These are phyloP conservation scores for Candida freyschussii DNA, from an alignment of 1,139 yeast genomes.

Conservation along the genomic window DNA sequence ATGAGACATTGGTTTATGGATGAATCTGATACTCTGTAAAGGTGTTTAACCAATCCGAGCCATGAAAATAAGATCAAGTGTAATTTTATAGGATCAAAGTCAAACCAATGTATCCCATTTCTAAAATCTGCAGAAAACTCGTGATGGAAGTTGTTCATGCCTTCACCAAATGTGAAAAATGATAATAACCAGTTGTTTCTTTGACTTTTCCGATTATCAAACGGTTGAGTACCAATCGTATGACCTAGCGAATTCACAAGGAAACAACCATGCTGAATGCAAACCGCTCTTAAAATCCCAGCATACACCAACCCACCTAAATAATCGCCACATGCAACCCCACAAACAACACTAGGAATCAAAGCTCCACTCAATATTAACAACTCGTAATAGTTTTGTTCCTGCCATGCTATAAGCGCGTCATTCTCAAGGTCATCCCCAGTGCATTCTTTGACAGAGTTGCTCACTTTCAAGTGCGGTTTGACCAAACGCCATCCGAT, in stretches of 20 bases:
- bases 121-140: conserved; percentile 70
- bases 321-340: conserved; percentile 41
- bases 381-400: conserved; percentile 40
- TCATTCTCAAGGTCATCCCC: conserved; percentile 34
- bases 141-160: conserved; percentile 65
- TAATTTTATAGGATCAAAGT: conserved; percentile 70
- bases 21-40: conserved; percentile 40
- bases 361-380: conserved; percentile 43
- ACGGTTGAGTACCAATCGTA: conserved; percentile 52
- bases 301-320: conserved; percentile 56
- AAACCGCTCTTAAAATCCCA: conserved; percentile 53
- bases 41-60: conserved; percentile 36
- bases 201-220: conserved; percentile 61
- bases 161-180: conserved; percentile 61
- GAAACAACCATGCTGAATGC: conserved; percentile 55
- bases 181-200: conserved; percentile 41
- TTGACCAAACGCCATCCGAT: conserved; percentile 59
- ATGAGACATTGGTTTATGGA: conserved; percentile 51
- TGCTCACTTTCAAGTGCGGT: conserved; percentile 41
- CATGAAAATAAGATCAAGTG: conserved; percentile 38
- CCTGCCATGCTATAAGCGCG: conserved; percentile 55
- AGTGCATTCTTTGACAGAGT: conserved; percentile 32
- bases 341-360: conserved; percentile 45
- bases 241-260: conserved; percentile 61
- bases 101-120: conserved; percentile 44